Evolutionary conservation across 345 rosid species (phyloP).

Genomic region (Hibiscus syriacus): DNA sequence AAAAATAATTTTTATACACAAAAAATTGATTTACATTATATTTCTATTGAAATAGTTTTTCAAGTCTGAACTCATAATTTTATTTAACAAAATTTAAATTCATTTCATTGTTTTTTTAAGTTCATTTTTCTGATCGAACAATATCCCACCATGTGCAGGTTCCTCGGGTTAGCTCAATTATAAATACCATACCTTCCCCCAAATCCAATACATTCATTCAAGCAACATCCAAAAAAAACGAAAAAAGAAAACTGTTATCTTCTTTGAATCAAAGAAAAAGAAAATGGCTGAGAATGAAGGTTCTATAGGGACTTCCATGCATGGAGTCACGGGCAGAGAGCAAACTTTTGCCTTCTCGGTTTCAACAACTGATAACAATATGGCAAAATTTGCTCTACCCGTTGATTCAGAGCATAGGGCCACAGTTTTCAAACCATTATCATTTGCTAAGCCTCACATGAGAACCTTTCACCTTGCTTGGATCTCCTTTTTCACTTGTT

Average conservation of each 20-base stretch:
- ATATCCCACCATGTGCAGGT: not conserved
- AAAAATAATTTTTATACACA: not conserved
- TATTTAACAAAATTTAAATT: not conserved
- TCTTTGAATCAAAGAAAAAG: not conserved
- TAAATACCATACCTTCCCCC: not conserved
- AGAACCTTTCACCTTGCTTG: conserved; percentile 77
- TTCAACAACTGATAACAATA: conserved; percentile 38
- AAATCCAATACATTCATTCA: not conserved
- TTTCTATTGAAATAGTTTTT: not conserved
- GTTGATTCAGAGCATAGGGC: conserved; percentile 88
- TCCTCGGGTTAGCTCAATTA: not conserved
- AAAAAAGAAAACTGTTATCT: not conserved
- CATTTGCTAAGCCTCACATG: conserved; percentile 81
- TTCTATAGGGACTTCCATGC: conserved; percentile 47
- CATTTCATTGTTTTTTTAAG: not conserved
- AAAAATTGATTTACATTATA: no score
- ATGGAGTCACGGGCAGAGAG: conserved; percentile 58
- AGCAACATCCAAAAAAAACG: not conserved
- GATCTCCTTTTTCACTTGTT: conserved; percentile 86
- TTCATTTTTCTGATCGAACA: not conserved
- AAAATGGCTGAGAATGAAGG: conserved; percentile 41
- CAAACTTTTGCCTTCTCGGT: conserved; percentile 52
- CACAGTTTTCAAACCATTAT: conserved; percentile 49
- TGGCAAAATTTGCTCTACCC: conserved; percentile 54
- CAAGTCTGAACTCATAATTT: not conserved